Base-by-base conservation (phyloP, 805 yeast species). In the Ogataea paraovalis region DNA sequence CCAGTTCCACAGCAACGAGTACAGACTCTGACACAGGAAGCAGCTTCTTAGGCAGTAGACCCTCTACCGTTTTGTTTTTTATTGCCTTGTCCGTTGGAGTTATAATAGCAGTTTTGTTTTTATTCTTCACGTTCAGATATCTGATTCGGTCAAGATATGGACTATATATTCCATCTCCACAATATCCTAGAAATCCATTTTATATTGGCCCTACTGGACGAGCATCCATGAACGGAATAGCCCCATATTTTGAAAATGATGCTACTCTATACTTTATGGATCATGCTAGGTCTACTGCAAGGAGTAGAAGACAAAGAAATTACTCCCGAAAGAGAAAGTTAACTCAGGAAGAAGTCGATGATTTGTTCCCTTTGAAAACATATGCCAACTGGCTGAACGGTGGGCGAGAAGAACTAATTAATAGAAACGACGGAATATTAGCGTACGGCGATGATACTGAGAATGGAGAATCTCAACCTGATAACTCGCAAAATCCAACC, bases 51-150 rank as follows among this genome's bases (percentile, higher is more conserved):
- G 71, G 70, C 6, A 75, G 72, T 54, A 70, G 76, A 32, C 86
- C 87, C 1, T 78, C 86, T 1, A 80, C 85, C 1, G 80, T 81
- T 32, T 65, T 83, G 27, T 83, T 83, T 63, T 80, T 81, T 62
- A 65, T 83, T 12, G 86, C 87, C 0, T 69, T 83, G 32, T 77
- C 83, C 0, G 78, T 81, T 13, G 87, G 87, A 3, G 75, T 80
- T 12, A 58, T 75, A 20, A 80, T 82, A 36, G 85, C 86, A 4
- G 19, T 71, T 0, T 59, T 80, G 23, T 80, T 83, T 55, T 53
- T 80, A 8, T 80, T 80, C 64, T 81, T 83, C 70, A 78, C 87
- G 10, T 58, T 78, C 44, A 66, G 86, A 42, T 82, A 83, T 60
- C 75, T 82, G 54, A 72, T 82, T 3, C 66, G 87, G 44, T 71